Conservation (phyloP, 2,329 filamentous ascomycete species). For the Fusarium multiceps region DNA sequence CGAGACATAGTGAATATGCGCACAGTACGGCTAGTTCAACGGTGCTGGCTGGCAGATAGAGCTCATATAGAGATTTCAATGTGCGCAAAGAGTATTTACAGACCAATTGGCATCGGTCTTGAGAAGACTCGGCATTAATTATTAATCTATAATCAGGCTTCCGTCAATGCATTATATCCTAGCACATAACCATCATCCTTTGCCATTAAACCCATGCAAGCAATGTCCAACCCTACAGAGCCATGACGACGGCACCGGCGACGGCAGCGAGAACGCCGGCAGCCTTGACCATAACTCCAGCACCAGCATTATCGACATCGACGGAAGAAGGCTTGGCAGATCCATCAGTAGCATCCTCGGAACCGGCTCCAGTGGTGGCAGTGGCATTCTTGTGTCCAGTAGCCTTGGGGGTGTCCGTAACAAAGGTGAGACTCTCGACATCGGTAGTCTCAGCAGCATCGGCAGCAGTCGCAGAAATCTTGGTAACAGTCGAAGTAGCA, state of each 20-base stretch:
- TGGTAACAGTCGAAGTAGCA: not conserved
- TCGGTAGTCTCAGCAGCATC: not conserved
- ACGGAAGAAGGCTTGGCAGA: not conserved
- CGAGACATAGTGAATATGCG: slow-evolving; percentile 5
- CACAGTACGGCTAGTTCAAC: slow-evolving; percentile 34
- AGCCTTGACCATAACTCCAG: not conserved
- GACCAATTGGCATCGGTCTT: too few relatives aligned
- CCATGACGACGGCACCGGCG: not conserved
- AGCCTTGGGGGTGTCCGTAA: not conserved
- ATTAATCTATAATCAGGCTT: not conserved
- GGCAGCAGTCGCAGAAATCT: not conserved
- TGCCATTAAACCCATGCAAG: not conserved
- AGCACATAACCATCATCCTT: not conserved
- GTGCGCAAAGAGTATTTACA: not conserved
- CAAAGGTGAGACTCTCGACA: not conserved
- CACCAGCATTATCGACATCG: not conserved
- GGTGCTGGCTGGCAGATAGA: not conserved
- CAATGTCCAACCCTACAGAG: not conserved
- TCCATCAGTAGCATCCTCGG: not conserved
- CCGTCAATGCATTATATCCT: not conserved
- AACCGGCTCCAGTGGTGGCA: not conserved
- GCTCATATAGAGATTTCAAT: too few relatives aligned
- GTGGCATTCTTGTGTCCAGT: not conserved
- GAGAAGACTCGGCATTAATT: not conserved
- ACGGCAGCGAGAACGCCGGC: not conserved